Conservation (phyloP, 257 asterid species). For the Jacaranda copaia region DNA sequence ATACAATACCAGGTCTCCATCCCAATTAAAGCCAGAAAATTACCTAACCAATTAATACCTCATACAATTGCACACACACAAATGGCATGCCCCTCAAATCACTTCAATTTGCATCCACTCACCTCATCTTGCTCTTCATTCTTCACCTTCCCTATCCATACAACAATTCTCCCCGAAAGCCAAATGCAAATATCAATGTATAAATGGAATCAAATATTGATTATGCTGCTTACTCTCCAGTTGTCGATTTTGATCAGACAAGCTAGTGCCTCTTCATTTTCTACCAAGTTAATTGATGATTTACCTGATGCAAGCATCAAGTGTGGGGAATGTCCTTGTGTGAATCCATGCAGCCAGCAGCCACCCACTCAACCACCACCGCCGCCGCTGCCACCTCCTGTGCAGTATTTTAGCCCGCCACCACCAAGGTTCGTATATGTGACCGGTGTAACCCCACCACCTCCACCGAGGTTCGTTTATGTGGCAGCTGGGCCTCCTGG, state of each 20-base stretch:
- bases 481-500: conserved; percentile 30
- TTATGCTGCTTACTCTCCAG: conserved; percentile 36
- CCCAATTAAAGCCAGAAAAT: conserved; percentile 29
- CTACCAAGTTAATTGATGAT: conserved; percentile 33
- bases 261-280: neutral
- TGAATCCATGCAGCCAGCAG: conserved; percentile 56
- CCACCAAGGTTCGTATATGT: conserved; percentile 43
- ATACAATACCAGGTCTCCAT: conserved; percentile 48
- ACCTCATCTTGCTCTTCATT: conserved; percentile 10
- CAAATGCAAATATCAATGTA: conserved; percentile 27
- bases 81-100: conserved; percentile 17
- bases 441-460: conserved; percentile 39
- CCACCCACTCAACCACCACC: conserved; percentile 18
- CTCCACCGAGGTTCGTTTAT: conserved; percentile 41
- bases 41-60: conserved; percentile 29
- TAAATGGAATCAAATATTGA: conserved; percentile 25
- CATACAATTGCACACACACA: too few relatives aligned
- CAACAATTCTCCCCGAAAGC: neutral
- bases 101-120: neutral
- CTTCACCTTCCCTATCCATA: neutral
- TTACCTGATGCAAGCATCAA: conserved; percentile 51
- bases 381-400: conserved; percentile 1
- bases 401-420: conserved; percentile 31
- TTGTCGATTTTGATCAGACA: conserved; percentile 31
- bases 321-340: conserved; percentile 82